Evolutionary conservation across 1,284 basidiomycete genomes (phyloP), one percentile per base, ranked within the genome.

Genomic region (Fomitopsis schrenkii): DNA sequence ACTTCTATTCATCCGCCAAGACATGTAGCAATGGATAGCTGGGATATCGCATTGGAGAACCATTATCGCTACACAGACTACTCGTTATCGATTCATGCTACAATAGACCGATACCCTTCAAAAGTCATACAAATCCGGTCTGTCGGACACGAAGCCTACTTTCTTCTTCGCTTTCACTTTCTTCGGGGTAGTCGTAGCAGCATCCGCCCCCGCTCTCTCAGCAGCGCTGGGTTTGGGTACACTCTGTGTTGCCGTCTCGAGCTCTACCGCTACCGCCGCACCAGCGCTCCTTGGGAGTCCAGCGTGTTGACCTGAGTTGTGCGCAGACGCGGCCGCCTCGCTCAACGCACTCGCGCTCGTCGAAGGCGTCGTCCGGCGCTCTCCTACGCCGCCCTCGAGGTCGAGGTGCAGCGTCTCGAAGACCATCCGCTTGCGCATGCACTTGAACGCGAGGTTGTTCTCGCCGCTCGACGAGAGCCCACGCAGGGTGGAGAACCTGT

Each of bases 401-500:
- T 96, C 97, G 12, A 98, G 80, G 77, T 97, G 94, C 61, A 98
- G 78, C 26, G 95, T 98, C 77, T 98, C 96, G 66, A 98, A 86
- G 26, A 97, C 80, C 55, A 98, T 80, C 42, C 93, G 78, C 72
- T 93, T 95, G 63, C 96, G 81, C 70, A 90, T 96, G 68, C 95
- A 92, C 73, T 91, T 93, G 83, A 98, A 99, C 6, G 93, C 95
- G 17, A 99, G 82, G 69, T 98, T 98, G 75, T 98, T 98, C 75
- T 98, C 95, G 30, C 79, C 79, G 54, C 79, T 83, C 54, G 83
- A 80, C 2, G 80, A 80, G 50, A 93, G 76, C 10, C 93, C 93
- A 17, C 93, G 88, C 50, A 97, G 79, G 4, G 82, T 81, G 19
- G 91, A 96, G 65, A 85, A 87, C 68, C 83, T 88, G 70, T 90